Evolutionary conservation across 345 rosid genomes (phyloP), one percentile per base, ranked within the genome.

Genomic region (Eucalyptus microcorys): DNA sequence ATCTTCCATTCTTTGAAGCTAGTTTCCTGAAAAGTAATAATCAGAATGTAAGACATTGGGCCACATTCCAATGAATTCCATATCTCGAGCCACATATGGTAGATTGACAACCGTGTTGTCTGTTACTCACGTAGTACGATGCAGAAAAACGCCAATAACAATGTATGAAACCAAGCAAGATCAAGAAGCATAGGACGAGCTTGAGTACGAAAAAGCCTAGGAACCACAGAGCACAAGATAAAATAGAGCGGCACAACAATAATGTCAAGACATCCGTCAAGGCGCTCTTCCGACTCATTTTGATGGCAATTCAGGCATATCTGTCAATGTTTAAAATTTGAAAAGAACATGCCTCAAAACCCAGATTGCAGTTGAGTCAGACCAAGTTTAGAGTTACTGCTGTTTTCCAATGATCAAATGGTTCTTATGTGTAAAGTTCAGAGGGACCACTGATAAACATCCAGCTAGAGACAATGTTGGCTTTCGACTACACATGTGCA

Each of bases 1-100:
- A 95, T 88, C 91, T 93, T 97, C 99, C 99, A 97, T 89, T 97
- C 99, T 93, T 93, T 96, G 88, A 97, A 97, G 89, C 94, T 94
- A 19, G 97, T 95, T 91, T 96, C 97, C 99, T 97, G 92, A 64
- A 66, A 90, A 90, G 85, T 89, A 76, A 81, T 15, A 61, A 71
- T 15, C 50, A 84, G 87, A 52, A 61, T 52, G 45, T 89, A 50
- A 76, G 57, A 26, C 4, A 19, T 81, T 47, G 24, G 24, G 32
- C 86, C 49, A 53, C 55, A 76, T 76, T 64, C 32, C 53, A 45
- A 48, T 9, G 24, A 64, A 80, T 55, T 57, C 50, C 49, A 84
- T 47, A 49, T 53, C 32, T 30, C 2, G 27, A n/a, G 6, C 10
- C 61, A 15, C 45, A 52, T 57, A 14, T 1, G 45, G 42, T 34